Conservation (phyloP, 2,329 filamentous ascomycete species). For the Cladobotryum mycophilum region DNA sequence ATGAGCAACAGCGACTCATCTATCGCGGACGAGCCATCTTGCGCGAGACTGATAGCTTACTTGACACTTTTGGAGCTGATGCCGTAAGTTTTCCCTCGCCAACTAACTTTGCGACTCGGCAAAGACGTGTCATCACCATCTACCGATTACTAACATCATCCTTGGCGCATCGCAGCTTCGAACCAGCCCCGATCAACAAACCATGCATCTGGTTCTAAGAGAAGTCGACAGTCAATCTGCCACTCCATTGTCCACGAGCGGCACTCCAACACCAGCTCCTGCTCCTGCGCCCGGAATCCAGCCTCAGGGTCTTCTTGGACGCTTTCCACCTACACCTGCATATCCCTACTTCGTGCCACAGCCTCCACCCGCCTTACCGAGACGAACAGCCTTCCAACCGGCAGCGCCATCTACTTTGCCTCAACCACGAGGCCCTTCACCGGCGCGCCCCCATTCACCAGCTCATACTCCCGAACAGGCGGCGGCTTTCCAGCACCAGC, state of each 20-base stretch:
- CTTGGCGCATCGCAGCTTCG: constrained; percentile 30
- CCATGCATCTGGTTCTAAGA: constrained; percentile 48
- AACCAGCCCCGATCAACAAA: constrained; percentile 38
- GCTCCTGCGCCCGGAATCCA: constrained; percentile 19
- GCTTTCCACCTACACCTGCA: constrained; percentile 13
- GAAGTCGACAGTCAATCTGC: constrained; percentile 29
- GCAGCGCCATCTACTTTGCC: constrained; percentile 21
- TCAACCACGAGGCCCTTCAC: constrained; percentile 27
- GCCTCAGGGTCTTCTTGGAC: constrained; percentile 12
- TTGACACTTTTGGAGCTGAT: constrained; percentile 51
- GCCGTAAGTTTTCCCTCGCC: constrained; percentile 32
- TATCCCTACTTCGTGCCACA: constrained; percentile 15
- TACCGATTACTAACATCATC: constrained; percentile 12
- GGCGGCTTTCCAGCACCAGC: constrained; percentile 31
- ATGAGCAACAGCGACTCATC: constrained; percentile 54
- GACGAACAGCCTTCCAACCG: constrained; percentile 25
- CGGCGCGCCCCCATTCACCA: constrained; percentile 14
- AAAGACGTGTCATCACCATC: background rate
- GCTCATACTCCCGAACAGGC: constrained; percentile 22
- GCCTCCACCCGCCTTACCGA: constrained; percentile 22
- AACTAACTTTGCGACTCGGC: background rate
- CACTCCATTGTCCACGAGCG: constrained; percentile 19
- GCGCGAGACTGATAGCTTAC: constrained; percentile 49
- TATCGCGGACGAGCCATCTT: constrained; percentile 52
- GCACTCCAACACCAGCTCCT: constrained; percentile 22